Evolutionary conservation across 2,329 filamentous ascomycete species (phyloP).

Genomic region (Hypoxylon sp.): DNA sequence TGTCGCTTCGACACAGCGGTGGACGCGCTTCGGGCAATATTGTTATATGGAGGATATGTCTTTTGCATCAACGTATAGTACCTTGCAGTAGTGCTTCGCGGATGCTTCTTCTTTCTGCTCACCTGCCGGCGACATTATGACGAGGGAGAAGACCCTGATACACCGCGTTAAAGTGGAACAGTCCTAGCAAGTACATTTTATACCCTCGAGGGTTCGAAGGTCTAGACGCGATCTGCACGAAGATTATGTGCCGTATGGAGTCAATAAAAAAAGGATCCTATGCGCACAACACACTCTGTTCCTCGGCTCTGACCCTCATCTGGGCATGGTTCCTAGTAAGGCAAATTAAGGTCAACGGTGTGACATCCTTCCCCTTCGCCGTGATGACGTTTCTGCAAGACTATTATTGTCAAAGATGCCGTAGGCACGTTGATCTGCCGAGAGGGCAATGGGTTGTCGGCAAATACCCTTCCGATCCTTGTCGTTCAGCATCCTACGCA

Average conservation of each 20-base stretch:
- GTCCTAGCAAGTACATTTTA: slow-evolving; percentile 21
- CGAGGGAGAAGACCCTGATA: slow-evolving; percentile 1
- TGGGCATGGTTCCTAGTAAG: slow-evolving; percentile 19
- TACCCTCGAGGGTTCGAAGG: slow-evolving; percentile 20
- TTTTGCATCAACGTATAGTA: not conserved
- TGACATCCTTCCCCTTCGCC: slow-evolving; percentile 18
- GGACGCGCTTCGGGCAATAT: too few relatives aligned
- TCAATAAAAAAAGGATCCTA: slow-evolving; percentile 19
- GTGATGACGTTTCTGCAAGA: slow-evolving; percentile 16
- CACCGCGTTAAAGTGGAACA: slow-evolving; percentile 8
- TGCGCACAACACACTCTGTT: slow-evolving; percentile 5
- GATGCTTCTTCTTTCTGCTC: slow-evolving; percentile 1
- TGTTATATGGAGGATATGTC: not conserved
- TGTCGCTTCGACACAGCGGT: too few relatives aligned
- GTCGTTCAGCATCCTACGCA: not conserved
- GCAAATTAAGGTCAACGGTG: slow-evolving; percentile 27
- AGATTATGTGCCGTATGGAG: slow-evolving; percentile 30
- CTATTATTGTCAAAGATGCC: slow-evolving; percentile 3
- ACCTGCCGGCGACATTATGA: slow-evolving; percentile 17
- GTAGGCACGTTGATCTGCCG: slow-evolving; percentile 13
- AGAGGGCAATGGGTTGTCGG: slow-evolving; percentile 1
- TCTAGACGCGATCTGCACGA: slow-evolving; percentile 36
- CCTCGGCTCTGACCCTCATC: slow-evolving; percentile 18
- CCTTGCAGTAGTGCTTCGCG: slow-evolving; percentile 29
- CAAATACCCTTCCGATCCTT: slow-evolving; percentile 8